Base-by-base conservation (phyloP, 2,329 filamentous ascomycete genomes). In the Fusarium robinianum region DNA sequence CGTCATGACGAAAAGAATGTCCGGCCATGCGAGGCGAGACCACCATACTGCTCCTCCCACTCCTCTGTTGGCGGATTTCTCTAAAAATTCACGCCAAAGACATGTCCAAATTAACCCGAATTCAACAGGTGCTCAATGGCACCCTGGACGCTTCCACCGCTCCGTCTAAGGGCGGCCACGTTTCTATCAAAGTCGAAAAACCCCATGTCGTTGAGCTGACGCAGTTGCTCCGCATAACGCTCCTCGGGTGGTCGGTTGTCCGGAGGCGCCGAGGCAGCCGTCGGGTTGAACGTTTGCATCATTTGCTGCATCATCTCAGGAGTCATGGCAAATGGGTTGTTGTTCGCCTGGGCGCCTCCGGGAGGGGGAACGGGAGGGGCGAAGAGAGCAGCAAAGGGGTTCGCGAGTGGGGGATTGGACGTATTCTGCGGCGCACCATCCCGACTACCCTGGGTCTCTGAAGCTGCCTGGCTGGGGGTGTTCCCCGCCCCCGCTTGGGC, bases 131-230 rank as follows among this genome's bases (percentile, higher is more conserved):
- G 83, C 70, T 94, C 88, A 39, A 95, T 81, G 5, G 89, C 94
- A 8, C 92, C 94, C 67, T 97, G 90, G 26, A 97, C 94, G 66
- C 88, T 96, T 8, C 94, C 94, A 7, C 94, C 94, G 48, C 88
- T 89, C 61, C 92, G 81, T 67, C 92, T 80, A 62, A 99, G 72
- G 5, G 94, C 94, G 42, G 87, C 84, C 21, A 99, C 83, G 60
- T 99, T 99, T 58, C 88, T 76, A 38, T 99, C 92, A 63, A 97
- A 99, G 64, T 99, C 91, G 66, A 84, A 96, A 72, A 99, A 99
- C 3, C 94, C 94, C 94, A 99, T 99, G 56, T 97, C 94, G 67
- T 99, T 99, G 51, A 99, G 73, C 71, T 97, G 90, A 48, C 90
- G 79, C 35, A 99, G 75, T 70, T 99, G 92, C 21, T 88, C 84